A percentile compares a stretch with the other conserved stretches of the same genome.
Evolutionary conservation across 495 filamentous ascomycete genomes (phyloP).

Genomic region (Trichoderma asperelloides): DNA sequence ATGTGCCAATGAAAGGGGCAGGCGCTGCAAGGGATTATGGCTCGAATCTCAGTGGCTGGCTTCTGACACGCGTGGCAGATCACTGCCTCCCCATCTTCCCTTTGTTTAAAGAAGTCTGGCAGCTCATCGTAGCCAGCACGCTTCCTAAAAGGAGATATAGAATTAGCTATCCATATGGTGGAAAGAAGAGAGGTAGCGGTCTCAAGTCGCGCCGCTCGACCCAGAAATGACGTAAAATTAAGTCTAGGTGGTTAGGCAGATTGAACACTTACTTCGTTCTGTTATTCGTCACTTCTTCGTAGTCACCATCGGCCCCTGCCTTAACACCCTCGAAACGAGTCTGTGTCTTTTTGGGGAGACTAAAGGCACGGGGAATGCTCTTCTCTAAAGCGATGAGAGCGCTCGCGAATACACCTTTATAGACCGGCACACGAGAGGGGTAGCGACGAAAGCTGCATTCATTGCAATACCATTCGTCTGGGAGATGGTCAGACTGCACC

Average conservation of each 20-base stretch:
- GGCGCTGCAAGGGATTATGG: slow-evolving; percentile 73
- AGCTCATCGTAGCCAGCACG: slow-evolving; percentile 52
- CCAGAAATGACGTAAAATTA: background rate
- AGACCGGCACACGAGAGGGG: slow-evolving; percentile 26
- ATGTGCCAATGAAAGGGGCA: slow-evolving; percentile 80
- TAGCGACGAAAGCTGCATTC: slow-evolving; percentile 45
- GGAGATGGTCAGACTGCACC: slow-evolving; percentile 49
- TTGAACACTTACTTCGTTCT: slow-evolving; percentile 23
- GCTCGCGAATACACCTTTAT: slow-evolving; percentile 44
- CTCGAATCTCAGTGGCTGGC: slow-evolving; percentile 43
- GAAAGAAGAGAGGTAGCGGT: slow-evolving; percentile 14
- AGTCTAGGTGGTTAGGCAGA: background rate
- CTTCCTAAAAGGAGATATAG: slow-evolving; percentile 25
- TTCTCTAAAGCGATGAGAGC: slow-evolving; percentile 51
- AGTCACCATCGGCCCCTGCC: slow-evolving; percentile 68
- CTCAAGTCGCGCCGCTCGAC: slow-evolving; percentile 15
- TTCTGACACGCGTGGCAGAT: slow-evolving; percentile 64
- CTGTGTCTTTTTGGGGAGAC: slow-evolving; percentile 56
- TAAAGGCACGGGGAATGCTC: slow-evolving; percentile 63
- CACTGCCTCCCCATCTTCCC: slow-evolving; percentile 60
- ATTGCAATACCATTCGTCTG: slow-evolving; percentile 79
- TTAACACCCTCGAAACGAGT: slow-evolving; percentile 66
- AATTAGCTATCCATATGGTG: slow-evolving; percentile 17
- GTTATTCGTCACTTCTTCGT: slow-evolving; percentile 46
- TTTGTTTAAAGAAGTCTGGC: slow-evolving; percentile 57